Evolutionary conservation across 345 rosid genomes (phyloP).

Genomic region (Eucalyptus melliodora): DNA sequence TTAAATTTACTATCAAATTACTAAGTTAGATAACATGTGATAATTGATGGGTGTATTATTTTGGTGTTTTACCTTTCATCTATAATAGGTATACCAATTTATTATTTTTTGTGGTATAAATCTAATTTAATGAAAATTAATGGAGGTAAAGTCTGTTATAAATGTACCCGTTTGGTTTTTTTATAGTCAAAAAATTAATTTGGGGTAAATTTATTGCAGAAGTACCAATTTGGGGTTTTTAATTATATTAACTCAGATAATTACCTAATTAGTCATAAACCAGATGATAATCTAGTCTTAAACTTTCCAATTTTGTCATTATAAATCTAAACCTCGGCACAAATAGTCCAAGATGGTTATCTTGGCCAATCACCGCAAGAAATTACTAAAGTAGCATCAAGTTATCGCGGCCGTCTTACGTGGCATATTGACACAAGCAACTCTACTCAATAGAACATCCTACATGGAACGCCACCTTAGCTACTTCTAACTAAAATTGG

Average conservation of each 20-base stretch:
- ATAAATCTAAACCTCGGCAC: rapidly evolving
- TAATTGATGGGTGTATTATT: no score
- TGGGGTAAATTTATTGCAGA: rapidly evolving
- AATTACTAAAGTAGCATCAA: background rate
- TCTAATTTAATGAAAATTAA: no score
- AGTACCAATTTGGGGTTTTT: no score
- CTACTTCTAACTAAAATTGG: background rate
- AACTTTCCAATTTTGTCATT: background rate
- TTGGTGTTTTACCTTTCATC: no score
- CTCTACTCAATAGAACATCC: background rate
- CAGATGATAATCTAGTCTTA: background rate
- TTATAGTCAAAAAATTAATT: no score
- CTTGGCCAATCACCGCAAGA: rapidly evolving
- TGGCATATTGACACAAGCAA: background rate
- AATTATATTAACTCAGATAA: no score
- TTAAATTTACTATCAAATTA: no score
- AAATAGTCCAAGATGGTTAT: background rate
- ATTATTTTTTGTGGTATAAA: no score
- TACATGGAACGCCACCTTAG: background rate
- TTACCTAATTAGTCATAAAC: background rate
- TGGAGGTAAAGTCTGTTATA: no score
- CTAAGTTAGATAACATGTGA: no score
- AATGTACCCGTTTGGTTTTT: rapidly evolving
- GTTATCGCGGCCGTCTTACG: rapidly evolving
- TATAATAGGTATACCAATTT: no score